A percentile compares a stretch with the other conserved stretches of the same genome.
Conservation (phyloP, 805 yeast genomes). For the Diddensiella transvaalensis region DNA sequence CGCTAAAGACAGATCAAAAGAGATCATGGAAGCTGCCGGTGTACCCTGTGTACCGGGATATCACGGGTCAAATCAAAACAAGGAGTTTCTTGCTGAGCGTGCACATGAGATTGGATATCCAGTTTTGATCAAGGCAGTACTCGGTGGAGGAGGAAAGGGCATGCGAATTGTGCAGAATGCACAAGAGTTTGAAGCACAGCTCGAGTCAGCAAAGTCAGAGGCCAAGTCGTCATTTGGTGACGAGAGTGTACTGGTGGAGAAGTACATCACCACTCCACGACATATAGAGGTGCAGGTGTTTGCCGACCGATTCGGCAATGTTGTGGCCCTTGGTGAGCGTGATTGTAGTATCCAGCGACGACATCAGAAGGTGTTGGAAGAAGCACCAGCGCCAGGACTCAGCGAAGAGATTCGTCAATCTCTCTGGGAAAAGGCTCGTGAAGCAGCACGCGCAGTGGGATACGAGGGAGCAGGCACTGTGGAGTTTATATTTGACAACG, state of each 20-base stretch:
- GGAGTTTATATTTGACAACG: constrained; percentile 52
- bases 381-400: constrained; percentile 55
- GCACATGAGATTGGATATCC: constrained; percentile 42
- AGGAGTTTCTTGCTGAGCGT: constrained; percentile 24
- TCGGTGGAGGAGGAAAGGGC: constrained; percentile 61
- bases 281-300: constrained; percentile 57
- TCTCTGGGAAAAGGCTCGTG: constrained; percentile 49
- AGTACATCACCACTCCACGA: constrained; percentile 52
- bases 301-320: constrained; percentile 52
- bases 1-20: constrained; percentile 32
- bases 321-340: constrained; percentile 55
- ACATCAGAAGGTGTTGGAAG: constrained; percentile 54
- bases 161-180: constrained; percentile 50
- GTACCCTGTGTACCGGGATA: constrained; percentile 36
- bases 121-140: constrained; percentile 53
- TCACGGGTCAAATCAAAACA: constrained; percentile 32
- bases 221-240: constrained; percentile 55
- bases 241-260: constrained; percentile 50
- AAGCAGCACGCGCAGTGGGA: constrained; percentile 46
- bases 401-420: constrained; percentile 43
- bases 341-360: constrained; percentile 57
- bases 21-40: constrained; percentile 32
- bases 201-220: constrained; percentile 52
- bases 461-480: constrained; percentile 60
- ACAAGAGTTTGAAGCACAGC: constrained; percentile 46